Evolutionary conservation across 768 basidiomycete species (phyloP).

Genomic region (Lanmaoa rubissima): DNA sequence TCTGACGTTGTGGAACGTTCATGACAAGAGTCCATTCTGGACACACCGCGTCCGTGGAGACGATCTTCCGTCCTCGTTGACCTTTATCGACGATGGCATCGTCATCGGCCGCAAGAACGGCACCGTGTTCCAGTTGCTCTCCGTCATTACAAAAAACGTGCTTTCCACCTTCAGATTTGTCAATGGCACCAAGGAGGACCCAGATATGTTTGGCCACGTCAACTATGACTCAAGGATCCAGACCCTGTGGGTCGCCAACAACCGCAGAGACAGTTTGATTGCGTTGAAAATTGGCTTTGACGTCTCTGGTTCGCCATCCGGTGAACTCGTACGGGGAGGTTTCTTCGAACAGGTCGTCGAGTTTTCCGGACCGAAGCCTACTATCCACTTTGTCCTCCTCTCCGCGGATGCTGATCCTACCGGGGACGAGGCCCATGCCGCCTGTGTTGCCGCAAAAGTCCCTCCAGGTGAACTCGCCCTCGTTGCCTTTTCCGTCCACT

Average conservation of each 20-base stretch:
- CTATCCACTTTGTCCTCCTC: constrained; percentile 86
- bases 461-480: constrained; percentile 74
- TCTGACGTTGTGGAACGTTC: constrained; percentile 78
- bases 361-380: constrained; percentile 79
- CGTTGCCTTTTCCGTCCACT: constrained; percentile 87
- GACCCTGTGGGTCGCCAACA: constrained; percentile 87
- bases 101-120: constrained; percentile 82
- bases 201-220: constrained; percentile 86
- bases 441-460: constrained; percentile 79
- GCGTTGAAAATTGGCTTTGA: constrained; percentile 76
- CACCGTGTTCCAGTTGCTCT: constrained; percentile 79
- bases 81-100: constrained; percentile 84
- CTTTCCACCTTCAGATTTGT: constrained; percentile 79
- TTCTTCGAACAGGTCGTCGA: constrained; percentile 82
- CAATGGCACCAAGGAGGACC: constrained; percentile 66
- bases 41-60: constrained; percentile 76
- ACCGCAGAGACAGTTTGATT: constrained; percentile 78
- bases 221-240: constrained; percentile 83
- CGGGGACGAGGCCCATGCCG: constrained; percentile 80
- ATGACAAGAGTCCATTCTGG: constrained; percentile 73
- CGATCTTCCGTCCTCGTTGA: constrained; percentile 77
- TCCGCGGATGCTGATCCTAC: constrained; percentile 81
- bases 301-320: constrained; percentile 48
- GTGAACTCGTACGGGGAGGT: constrained; percentile 61
- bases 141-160: constrained; percentile 68